Conservation (phyloP, 345 rosid genomes). For the Populus deltoides region DNA sequence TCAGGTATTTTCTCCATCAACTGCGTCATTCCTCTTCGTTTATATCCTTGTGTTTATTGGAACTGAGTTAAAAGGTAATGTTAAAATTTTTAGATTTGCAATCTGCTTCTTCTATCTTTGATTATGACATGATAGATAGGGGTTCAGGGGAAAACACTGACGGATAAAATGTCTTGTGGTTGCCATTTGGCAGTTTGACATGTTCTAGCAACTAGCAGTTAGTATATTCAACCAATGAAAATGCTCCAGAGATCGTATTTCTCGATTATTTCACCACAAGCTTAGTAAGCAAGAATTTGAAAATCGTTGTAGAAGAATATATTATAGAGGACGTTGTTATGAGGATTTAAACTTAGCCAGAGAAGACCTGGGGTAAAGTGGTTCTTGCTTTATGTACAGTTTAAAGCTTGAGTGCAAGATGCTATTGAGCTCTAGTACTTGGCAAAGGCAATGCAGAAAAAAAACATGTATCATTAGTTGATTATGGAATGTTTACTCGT, state of each 20-base stretch:
- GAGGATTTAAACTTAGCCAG: neutral
- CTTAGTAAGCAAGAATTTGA: neutral
- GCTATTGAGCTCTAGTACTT: neutral
- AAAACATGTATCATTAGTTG: neutral
- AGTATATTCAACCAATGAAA: neutral
- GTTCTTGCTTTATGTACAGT: neutral
- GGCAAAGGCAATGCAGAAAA: neutral
- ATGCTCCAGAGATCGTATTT: neutral
- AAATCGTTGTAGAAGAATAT: neutral
- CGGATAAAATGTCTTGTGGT: neutral
- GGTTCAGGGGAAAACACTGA: neutral
- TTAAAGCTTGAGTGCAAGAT: neutral
- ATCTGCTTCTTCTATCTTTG: neutral
- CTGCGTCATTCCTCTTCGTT: neutral
- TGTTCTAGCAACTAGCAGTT: neutral
- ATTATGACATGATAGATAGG: neutral
- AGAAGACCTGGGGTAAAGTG: neutral
- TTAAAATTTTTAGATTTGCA: neutral
- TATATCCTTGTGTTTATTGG: neutral
- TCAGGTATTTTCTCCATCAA: constrained; percentile 48
- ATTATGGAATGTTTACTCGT: neutral
- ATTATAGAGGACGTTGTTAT: neutral
- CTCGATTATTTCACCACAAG: too few species aligned
- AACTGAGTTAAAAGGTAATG: neutral
- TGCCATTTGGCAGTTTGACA: neutral